Percentiles rank a stretch among this genome's conserved stretches.
Conservation (phyloP, 306 rosid genomes). For the Astragalus glycyphyllos region DNA sequence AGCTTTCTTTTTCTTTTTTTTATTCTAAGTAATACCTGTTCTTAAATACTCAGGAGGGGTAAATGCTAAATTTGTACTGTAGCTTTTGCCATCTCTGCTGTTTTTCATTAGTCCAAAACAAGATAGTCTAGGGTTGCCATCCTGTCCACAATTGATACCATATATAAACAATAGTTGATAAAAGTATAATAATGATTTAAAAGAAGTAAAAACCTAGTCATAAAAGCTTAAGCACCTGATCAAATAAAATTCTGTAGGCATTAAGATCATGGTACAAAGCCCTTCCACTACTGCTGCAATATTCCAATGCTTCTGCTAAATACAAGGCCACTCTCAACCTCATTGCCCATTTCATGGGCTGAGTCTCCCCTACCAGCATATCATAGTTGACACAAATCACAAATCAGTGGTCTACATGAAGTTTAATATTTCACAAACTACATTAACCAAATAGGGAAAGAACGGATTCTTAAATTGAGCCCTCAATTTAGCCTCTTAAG, state of each 20-base stretch:
- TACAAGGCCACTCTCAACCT: conserved; percentile 95
- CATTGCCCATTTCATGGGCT: conserved; percentile 99
- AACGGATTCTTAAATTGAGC: conserved; percentile 11
- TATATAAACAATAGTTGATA: conserved; percentile 28
- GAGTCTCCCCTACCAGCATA: conserved; percentile 72
- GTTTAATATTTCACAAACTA: conserved; percentile 29
- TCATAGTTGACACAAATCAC: conserved; percentile 37
- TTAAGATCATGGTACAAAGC: conserved; percentile 92
- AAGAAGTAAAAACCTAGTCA: conserved; percentile 11
- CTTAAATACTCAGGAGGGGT: conserved; percentile 97
- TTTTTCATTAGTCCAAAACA: conserved; percentile 98
- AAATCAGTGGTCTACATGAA: conserved; percentile 19
- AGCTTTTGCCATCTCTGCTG: conserved; percentile 96
- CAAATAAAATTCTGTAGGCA: conserved; percentile 93
- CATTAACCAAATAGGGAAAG: conserved; percentile 14
- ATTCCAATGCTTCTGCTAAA: conserved; percentile 93
- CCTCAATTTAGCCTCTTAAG: conserved; percentile 2
- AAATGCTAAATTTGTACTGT: conserved; percentile 91
- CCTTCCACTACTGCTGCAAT: conserved; percentile 82
- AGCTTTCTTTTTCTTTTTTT: not conserved
- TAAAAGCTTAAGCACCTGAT: conserved; percentile 58
- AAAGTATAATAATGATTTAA: conserved; percentile 32
- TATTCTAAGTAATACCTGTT: conserved; percentile 62
- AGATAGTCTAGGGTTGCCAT: conserved; percentile 87
- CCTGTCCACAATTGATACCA: conserved; percentile 55